Base-by-base conservation (phyloP, 2,329 filamentous ascomycete genomes). In the Stagonosporopsis cucurbitacearum region DNA sequence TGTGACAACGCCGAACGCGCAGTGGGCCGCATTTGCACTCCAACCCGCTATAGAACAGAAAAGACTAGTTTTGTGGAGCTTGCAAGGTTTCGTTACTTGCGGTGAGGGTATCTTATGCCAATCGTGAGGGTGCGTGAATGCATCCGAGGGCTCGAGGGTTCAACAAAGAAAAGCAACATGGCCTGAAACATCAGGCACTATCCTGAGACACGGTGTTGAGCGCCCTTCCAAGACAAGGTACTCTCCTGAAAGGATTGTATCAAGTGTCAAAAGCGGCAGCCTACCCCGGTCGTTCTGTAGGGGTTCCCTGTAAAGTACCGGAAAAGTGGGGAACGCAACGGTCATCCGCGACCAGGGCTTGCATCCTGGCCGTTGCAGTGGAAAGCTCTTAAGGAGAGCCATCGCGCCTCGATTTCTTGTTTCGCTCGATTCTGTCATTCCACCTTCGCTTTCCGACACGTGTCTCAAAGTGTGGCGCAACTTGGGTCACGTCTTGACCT, bases 391-490 rank as follows among this genome's bases (percentile, higher is more conserved):
- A 75, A 74, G 71, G 72, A 55, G 72, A 75, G 54, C 64, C 64
- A 40, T 75, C 71, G 60, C 72, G 72, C 71, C 67, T 69, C 54
- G 65, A 64, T 62, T 75, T 76, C 69, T 76, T 77, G 59, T 69
- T 68, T 57, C 65, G 73, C 72, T 80, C 79, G 65, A 74, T 77
- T 58, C 79, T 72, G 67, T 81, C 79, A 51, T 79, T 74, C 80
- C 79, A 81, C 67, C 75, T 78, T 23, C 91, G 85, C 82, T 96
- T 97, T 54, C 94, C 94, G 19, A 88, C 85, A 39, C 94, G 87
- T 3, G 91, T 95, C 78, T 97, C 92, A 70, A 93, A 96, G 77
- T 97, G 92, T 50, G 91, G 88, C 22, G 91, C 90, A 23, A 90
- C 86, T 19, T 84, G 82, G 52, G 84, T 82, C 40, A 91, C 84